Conservation (phyloP, 768 basidiomycete genomes). For the Cyathus striatus region DNA sequence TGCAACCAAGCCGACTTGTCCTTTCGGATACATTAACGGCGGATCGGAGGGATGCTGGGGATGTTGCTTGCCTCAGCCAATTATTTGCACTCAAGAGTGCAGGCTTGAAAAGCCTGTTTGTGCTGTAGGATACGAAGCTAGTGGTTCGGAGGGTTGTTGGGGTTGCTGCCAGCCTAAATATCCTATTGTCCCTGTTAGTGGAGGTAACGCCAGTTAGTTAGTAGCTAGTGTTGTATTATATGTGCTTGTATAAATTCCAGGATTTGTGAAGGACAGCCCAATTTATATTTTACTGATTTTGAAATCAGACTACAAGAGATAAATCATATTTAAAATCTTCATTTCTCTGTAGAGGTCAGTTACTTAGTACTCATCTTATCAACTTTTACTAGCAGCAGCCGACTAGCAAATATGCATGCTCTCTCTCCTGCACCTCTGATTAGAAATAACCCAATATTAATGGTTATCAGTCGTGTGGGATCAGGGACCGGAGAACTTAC, state of each 20-base stretch:
- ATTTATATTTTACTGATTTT: no score
- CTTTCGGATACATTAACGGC: slow-evolving; percentile 2
- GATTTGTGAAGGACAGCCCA: no score
- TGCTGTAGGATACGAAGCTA: slow-evolving; percentile 6
- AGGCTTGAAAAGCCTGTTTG: slow-evolving; percentile 7
- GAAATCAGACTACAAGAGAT: no score
- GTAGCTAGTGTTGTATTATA: background rate
- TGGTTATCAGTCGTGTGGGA: no score
- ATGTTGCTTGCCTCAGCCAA: slow-evolving; percentile 6
- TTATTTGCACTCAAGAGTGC: slow-evolving; percentile 6
- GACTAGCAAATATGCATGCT: no score
- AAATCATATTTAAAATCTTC: no score
- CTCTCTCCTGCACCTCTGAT: no score
- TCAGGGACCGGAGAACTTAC: no score
- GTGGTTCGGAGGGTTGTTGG: slow-evolving; percentile 11
- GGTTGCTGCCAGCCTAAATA: background rate
- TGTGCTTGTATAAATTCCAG: background rate
- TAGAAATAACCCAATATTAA: no score
- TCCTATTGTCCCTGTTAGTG: background rate
- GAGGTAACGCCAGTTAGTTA: background rate
- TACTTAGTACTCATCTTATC: no score
- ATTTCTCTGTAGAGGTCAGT: no score
- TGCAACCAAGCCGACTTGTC: slow-evolving; percentile 7
- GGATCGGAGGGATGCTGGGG: slow-evolving; percentile 9
- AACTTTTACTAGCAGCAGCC: no score